Evolutionary conservation across 1,284 basidiomycete species (phyloP), one percentile per base, ranked within the genome.

Genomic region (Peniophora sp.): DNA sequence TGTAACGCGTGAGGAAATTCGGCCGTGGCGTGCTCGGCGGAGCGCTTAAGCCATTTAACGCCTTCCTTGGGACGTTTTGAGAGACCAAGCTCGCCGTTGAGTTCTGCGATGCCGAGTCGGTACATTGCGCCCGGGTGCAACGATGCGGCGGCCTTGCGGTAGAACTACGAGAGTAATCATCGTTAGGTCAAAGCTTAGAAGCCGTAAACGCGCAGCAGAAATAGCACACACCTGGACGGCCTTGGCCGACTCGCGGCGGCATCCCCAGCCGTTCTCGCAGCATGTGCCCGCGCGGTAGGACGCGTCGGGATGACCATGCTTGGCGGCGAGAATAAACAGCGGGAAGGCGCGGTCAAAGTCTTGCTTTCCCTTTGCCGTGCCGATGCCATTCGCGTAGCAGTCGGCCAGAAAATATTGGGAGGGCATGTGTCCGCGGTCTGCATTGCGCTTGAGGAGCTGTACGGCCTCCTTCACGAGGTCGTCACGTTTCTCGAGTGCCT

Each of bases 251-350:
- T 99, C 97, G 23, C 92, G 81, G 47, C 95, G 76, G 64, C 94
- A 97, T 3, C 96, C 96, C 96, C 97, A 99, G 20, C 95, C 97
- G 63, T 98, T 96, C 75, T 99, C 97, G 67, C 92, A 97, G 67
- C 97, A 99, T 1, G 94, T 97, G 20, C 94, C 97, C 0, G 95
- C 91, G 47, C 96, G 89, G 69, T 96, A 99, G 20, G 92, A 84
- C 8, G 94, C 95, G 62, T 98, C 95, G 1, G 93, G 88, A 65
- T 99, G 96, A n/a, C 93, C 92, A 63, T 99, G 97, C 69, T 99
- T 99, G 43, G 95, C 93, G 6, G 96, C 93, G 42, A 97, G 83
- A 6, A 97, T 85, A 64, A 98, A 99, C 51, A 99, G 77, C 15
- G 95, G 95, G 68, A 94, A 97, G 3, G 97, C 96, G 55, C 88